Percentiles rank a stretch among this genome's conserved stretches.
These are phyloP conservation scores for Hemisphaericaspora xylanilytica DNA, from an alignment of 1,139 yeast species.

Conservation along the genomic window DNA sequence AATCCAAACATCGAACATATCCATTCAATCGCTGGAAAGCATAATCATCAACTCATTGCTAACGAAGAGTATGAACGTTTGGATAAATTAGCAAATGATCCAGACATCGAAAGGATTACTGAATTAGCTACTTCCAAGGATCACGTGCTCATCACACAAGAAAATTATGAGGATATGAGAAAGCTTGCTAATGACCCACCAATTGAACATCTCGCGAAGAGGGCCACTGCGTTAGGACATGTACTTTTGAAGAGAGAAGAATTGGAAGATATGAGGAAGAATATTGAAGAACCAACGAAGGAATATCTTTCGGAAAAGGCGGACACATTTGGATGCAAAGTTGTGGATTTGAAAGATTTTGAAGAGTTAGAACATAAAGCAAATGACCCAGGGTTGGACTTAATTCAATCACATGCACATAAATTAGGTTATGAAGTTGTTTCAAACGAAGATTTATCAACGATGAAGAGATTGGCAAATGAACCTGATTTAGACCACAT, in stretches of 20 bases:
- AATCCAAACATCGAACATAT: slow-evolving; percentile 20
- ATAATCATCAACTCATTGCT: slow-evolving; percentile 15
- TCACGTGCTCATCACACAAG: slow-evolving; percentile 20
- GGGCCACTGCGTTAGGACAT: slow-evolving; percentile 14
- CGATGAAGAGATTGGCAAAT: slow-evolving; percentile 17
- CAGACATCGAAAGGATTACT: slow-evolving; percentile 25
- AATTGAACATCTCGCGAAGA: slow-evolving; percentile 11
- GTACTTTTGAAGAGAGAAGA: slow-evolving; percentile 20
- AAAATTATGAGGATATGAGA: slow-evolving; percentile 14
- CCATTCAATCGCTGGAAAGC: slow-evolving; percentile 13
- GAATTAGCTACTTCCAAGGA: slow-evolving; percentile 21
- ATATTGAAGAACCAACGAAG: slow-evolving; percentile 19
- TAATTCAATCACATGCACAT: slow-evolving; percentile 9
- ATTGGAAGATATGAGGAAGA: slow-evolving; percentile 14
- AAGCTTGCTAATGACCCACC: slow-evolving; percentile 14
- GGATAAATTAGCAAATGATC: slow-evolving; percentile 19
- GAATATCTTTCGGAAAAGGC: slow-evolving; percentile 16
- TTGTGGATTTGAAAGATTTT: slow-evolving; percentile 13
- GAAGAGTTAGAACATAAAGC: slow-evolving; percentile 11
- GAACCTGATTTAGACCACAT: slow-evolving; percentile 18
- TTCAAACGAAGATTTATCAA: slow-evolving; percentile 13
- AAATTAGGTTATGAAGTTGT: slow-evolving; percentile 13
- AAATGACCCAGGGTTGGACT: slow-evolving; percentile 10
- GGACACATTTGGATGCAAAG: slow-evolving; percentile 9
- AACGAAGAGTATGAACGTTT: slow-evolving; percentile 9